Evolutionary conservation across 2,329 filamentous ascomycete species (phyloP).

Genomic region (Apiospora kogelbergensis): DNA sequence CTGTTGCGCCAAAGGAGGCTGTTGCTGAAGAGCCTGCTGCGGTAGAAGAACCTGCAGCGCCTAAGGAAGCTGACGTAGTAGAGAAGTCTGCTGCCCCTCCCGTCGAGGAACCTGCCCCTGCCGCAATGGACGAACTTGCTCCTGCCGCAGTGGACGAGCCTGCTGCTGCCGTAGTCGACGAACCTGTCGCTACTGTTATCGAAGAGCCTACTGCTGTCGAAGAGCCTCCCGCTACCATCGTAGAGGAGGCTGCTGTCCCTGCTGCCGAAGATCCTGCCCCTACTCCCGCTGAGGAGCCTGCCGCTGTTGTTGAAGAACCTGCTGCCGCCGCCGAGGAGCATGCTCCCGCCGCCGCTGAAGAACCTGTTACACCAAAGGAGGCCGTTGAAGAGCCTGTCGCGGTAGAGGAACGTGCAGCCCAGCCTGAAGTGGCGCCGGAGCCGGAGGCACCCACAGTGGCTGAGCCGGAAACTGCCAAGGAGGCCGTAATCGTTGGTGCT

Average conservation of each 20-base stretch:
- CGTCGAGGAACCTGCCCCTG: neutral
- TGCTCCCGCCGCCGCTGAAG: neutral
- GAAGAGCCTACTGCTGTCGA: too few relatives aligned
- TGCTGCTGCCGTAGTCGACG: neutral
- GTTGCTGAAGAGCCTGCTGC: too few relatives aligned
- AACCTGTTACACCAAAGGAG: neutral
- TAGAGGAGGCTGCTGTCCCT: neutral
- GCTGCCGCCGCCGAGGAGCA: neutral
- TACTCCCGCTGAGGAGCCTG: neutral
- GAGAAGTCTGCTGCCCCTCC: neutral
- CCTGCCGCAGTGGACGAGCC: neutral
- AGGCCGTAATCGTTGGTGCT: neutral
- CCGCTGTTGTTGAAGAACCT: neutral
- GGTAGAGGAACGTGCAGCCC: neutral
- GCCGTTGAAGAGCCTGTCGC: neutral
- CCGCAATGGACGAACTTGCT: neutral
- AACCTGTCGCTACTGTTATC: neutral
- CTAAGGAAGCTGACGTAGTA: neutral
- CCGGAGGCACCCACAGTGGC: neutral
- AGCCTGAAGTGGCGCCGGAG: neutral
- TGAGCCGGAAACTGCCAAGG: conserved; percentile 1
- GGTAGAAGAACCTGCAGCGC: neutral
- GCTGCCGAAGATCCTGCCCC: too few relatives aligned
- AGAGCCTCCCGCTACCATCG: too few relatives aligned
- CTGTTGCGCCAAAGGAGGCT: too few relatives aligned